phyloP scores from a whole-genome alignment of 1,284 basidiomycete genomes.

The Heterobasidion irregulare region DNA sequence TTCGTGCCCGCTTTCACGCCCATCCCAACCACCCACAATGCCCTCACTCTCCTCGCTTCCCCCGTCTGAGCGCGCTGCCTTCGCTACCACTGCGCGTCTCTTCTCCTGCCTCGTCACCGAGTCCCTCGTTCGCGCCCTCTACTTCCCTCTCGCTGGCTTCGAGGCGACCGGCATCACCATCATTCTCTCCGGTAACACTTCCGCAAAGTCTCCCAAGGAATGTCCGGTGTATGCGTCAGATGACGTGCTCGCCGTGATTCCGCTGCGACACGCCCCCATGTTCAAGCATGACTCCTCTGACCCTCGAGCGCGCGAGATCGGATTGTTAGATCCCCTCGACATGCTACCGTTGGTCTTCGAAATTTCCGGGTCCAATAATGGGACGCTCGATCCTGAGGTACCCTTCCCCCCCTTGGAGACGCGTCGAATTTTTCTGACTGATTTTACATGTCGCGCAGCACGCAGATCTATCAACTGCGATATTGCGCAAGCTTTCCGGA shows the following conservation, averaged over 20 bases:
- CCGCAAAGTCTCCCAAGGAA: conserved; percentile 13
- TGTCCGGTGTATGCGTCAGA: conserved; percentile 7
- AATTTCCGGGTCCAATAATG: not conserved
- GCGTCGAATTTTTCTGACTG: not conserved
- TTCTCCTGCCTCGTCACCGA: conserved; percentile 46
- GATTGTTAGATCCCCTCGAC: conserved; percentile 40
- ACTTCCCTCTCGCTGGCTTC: conserved; percentile 24
- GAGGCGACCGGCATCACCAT: conserved; percentile 29
- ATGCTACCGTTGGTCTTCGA: conserved; percentile 31
- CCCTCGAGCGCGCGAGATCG: conserved; percentile 20
- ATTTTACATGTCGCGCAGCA: not conserved
- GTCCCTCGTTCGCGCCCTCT: conserved; percentile 35
- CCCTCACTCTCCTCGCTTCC: conserved; percentile 16
- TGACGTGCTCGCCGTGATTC: conserved; percentile 34
- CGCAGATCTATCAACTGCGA: not conserved
- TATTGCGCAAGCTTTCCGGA: conserved; percentile 1
- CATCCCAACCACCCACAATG: not conserved
- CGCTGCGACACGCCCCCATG: conserved; percentile 33
- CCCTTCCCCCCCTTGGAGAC: not conserved
- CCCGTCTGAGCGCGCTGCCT: conserved; percentile 28
- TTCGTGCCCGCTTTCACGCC: not conserved
- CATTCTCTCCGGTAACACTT: conserved; percentile 23
- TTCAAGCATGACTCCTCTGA: conserved; percentile 28
- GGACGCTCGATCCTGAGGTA: not conserved
- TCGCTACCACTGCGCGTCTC: conserved; percentile 35